These are phyloP conservation scores for Phytophthora pistaciae DNA, from an alignment of 352 stramenopile species.

Conservation along the genomic window DNA sequence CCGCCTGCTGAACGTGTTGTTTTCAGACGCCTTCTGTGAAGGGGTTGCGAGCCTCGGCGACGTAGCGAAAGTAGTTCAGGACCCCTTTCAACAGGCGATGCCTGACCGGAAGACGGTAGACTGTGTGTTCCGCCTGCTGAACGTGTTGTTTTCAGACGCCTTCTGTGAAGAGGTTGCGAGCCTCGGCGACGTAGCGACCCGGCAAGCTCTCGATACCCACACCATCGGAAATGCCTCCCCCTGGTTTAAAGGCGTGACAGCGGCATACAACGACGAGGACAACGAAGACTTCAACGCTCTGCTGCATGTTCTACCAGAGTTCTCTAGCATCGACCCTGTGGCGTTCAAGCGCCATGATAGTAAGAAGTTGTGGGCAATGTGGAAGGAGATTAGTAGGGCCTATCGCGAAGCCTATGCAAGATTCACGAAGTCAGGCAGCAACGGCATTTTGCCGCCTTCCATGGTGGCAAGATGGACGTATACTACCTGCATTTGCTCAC, in stretches of 20 bases:
- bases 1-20: not conserved
- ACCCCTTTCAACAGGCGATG: not conserved
- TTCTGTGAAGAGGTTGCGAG: not conserved
- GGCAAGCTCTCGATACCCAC: not conserved
- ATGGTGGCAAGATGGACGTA: not conserved
- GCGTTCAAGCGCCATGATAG: not conserved
- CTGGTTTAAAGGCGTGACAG: not conserved
- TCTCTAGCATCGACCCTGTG: not conserved
- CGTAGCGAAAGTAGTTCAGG: not conserved
- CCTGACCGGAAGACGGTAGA: not conserved
- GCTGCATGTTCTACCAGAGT: not conserved
- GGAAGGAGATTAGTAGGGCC: not conserved
- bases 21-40: not conserved
- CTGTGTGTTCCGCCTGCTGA: not conserved
- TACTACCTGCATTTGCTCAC: not conserved
- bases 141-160: not conserved
- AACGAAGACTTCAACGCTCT: not conserved
- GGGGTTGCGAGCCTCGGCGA: not conserved
- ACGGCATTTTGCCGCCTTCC: not conserved
- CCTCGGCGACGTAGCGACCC: not conserved
- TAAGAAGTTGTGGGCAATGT: not conserved
- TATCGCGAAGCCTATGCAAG: not conserved
- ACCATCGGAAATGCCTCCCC: not conserved
- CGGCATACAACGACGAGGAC: not conserved
- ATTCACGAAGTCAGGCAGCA: not conserved